phyloP scores from a whole-genome alignment of 2,329 filamentous ascomycete genomes.

The Pseudocercospora macadamiae region DNA sequence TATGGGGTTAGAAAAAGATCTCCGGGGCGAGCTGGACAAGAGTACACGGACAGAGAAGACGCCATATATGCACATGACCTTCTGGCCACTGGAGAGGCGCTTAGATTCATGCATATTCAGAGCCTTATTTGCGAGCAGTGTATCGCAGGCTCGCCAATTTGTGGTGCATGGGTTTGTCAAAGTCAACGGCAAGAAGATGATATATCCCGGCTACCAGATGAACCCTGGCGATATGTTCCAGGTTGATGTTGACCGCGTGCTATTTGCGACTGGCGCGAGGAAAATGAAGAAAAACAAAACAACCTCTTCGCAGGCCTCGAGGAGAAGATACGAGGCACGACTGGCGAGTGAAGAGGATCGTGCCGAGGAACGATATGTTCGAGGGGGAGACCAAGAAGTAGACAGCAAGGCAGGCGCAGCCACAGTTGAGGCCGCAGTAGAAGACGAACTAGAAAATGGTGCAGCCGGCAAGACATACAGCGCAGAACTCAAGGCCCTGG shows the following conservation, averaged over 20 bases:
- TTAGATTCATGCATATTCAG: slow-evolving; percentile 94
- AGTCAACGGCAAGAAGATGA: slow-evolving; percentile 98
- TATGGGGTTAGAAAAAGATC: slow-evolving; percentile 61
- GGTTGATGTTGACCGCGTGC: slow-evolving; percentile 83
- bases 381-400: slow-evolving; percentile 17
- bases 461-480: slow-evolving; percentile 17
- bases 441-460: slow-evolving; percentile 9
- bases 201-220: slow-evolving; percentile 85
- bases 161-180: slow-evolving; percentile 90
- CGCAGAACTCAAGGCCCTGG: slow-evolving; percentile 57
- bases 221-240: slow-evolving; percentile 99
- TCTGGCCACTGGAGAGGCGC: slow-evolving; percentile 85
- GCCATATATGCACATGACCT: slow-evolving; percentile 96
- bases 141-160: slow-evolving; percentile 90
- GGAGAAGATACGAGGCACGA: too few relatives aligned
- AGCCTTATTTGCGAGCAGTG: slow-evolving; percentile 90
- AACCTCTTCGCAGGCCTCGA: slow-evolving; percentile 30
- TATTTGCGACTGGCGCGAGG: slow-evolving; percentile 80
- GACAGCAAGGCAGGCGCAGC: slow-evolving; percentile 27
- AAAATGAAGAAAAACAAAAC: slow-evolving; percentile 37
- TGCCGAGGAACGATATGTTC: slow-evolving; percentile 30
- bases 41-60: slow-evolving; percentile 53
- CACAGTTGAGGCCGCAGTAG: slow-evolving; percentile 18
- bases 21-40: slow-evolving; percentile 19
- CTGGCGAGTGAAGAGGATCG: too few relatives aligned